Conservation (phyloP, 208 protist genomes). For the Trypanosomatidae sp. region DNA sequence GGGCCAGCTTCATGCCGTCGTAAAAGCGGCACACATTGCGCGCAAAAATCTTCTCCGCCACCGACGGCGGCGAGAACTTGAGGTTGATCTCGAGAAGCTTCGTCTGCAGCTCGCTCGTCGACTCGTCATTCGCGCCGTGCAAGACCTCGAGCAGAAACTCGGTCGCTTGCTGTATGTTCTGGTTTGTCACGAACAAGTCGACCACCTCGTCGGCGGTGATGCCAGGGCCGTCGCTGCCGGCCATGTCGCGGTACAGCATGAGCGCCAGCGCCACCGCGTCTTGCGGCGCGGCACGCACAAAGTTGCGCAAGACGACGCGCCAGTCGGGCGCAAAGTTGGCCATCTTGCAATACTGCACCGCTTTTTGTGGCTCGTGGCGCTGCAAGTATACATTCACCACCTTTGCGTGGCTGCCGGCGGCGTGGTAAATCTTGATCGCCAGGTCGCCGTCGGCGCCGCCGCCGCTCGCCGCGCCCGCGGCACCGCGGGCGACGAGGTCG, state of each 20-base stretch:
- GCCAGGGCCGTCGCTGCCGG: slow-evolving; percentile 46
- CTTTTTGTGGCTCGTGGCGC: slow-evolving; percentile 94
- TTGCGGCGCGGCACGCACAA: slow-evolving; percentile 87
- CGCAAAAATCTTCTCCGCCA: slow-evolving; percentile 97
- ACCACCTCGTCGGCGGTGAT: slow-evolving; percentile 86
- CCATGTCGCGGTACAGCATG: slow-evolving; percentile 83
- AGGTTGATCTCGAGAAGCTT: slow-evolving; percentile 99
- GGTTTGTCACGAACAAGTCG: slow-evolving; percentile 92
- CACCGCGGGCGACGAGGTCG: slow-evolving; percentile 91
- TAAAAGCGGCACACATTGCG: slow-evolving; percentile 96
- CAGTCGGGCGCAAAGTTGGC: slow-evolving; percentile 95
- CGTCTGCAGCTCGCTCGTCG: slow-evolving; percentile 95
- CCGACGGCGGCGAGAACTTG: slow-evolving; percentile 92
- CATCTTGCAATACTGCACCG: slow-evolving; percentile 96
- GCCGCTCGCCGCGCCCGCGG: too few species aligned
- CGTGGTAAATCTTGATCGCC: slow-evolving; percentile 97
- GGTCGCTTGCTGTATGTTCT: slow-evolving; percentile 95
- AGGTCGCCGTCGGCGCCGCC: slow-evolving; percentile 82
- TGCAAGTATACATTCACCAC: slow-evolving; percentile 92
- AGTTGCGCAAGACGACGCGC: slow-evolving; percentile 87
- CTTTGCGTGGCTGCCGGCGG: slow-evolving; percentile 88
- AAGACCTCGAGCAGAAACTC: slow-evolving; percentile 97
- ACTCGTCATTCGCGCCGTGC: slow-evolving; percentile 81
- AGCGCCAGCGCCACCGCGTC: slow-evolving; percentile 87
- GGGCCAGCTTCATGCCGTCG: slow-evolving; percentile 92